phyloP scores from a whole-genome alignment of 2,329 filamentous ascomycete genomes.

The Niveomyces coronatus region DNA sequence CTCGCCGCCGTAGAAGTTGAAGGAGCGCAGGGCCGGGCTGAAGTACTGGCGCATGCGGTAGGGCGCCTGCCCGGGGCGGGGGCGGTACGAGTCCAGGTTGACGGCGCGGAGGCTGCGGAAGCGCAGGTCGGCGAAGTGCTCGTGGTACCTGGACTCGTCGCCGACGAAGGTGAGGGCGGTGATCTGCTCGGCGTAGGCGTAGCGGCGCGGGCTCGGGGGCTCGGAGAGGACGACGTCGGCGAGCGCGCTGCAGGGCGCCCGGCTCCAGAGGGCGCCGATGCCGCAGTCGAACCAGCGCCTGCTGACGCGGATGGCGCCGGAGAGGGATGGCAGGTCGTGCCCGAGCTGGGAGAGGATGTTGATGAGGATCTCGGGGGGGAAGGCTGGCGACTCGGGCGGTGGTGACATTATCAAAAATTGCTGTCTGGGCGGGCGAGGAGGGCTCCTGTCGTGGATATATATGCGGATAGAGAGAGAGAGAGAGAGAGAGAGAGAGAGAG shows the following conservation, averaged over 20 bases:
- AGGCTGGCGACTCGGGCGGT: neutral
- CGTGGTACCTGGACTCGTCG: neutral
- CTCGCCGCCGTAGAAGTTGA: neutral
- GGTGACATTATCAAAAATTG: too few species aligned
- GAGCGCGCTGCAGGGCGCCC: neutral
- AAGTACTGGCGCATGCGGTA: neutral
- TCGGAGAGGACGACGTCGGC: neutral
- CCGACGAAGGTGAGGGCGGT: neutral
- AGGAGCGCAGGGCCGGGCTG: neutral
- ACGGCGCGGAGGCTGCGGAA: neutral
- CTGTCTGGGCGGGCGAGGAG: too few species aligned
- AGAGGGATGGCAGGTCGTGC: neutral
- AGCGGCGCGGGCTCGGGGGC: too few species aligned
- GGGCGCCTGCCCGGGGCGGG: neutral
- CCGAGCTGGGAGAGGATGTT: neutral
- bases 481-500: too few species aligned
- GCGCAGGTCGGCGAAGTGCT: neutral
- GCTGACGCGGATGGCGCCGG: neutral
- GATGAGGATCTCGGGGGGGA: neutral
- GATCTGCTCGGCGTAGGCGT: neutral
- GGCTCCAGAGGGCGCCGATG: neutral
- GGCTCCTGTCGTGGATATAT: too few species aligned
- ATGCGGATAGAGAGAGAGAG: too few species aligned
- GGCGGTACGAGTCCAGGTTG: neutral
- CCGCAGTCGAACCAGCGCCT: neutral